Evolutionary conservation across 2,329 filamentous ascomycete species (phyloP).

Genomic region (Colletotrichum echinochloae): DNA sequence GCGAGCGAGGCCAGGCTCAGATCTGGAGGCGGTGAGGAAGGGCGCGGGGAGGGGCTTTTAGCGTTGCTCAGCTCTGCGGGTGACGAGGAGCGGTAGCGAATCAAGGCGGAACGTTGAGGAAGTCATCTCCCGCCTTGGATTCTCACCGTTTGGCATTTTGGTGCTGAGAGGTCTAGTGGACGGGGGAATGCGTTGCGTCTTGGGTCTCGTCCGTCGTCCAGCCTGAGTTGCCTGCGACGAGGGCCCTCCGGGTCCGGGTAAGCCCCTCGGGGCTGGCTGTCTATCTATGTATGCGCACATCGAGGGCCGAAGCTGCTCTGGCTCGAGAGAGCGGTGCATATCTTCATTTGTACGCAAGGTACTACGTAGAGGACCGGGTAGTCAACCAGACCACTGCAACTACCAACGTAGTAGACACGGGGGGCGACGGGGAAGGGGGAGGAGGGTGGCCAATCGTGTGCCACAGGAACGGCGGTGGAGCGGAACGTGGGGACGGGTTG

Average conservation of each 20-base stretch:
- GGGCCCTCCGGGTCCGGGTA: background rate
- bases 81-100: constrained; percentile 28
- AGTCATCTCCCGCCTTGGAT: constrained; percentile 1
- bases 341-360: too few species aligned
- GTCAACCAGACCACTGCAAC: too few species aligned
- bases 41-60: constrained; percentile 1
- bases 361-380: background rate
- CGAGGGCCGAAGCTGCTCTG: background rate
- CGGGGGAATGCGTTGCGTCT: too few species aligned
- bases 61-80: constrained; percentile 32
- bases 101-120: constrained; percentile 22
- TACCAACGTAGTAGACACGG: too few species aligned
- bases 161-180: background rate
- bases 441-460: background rate
- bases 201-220: background rate
- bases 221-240: background rate
- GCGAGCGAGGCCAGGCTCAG: background rate
- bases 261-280: background rate
- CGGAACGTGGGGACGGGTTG: constrained; percentile 34
- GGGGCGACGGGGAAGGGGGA: too few species aligned
- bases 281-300: background rate
- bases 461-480: constrained; percentile 7
- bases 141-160: background rate
- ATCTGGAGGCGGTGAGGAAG: constrained; percentile 26
- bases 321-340: too few species aligned